These are phyloP conservation scores for Rhododendron williamsianum DNA, from an alignment of 148 eudicot species.

Conservation along the genomic window DNA sequence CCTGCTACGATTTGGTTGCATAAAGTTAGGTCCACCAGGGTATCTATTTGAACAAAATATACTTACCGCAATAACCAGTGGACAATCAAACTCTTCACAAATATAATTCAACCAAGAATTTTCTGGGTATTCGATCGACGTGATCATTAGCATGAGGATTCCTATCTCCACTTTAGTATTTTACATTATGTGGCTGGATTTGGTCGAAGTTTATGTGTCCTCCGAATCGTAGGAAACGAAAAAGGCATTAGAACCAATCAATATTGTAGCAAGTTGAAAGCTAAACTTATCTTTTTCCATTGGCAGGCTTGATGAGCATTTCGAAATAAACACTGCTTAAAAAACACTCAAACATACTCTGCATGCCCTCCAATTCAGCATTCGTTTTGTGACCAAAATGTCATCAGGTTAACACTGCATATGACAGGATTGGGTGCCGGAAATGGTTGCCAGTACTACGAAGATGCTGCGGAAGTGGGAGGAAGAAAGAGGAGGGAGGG, in stretches of 20 bases:
- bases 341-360: background rate
- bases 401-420: background rate
- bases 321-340: background rate
- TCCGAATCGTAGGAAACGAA: background rate
- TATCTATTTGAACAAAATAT: too few relatives aligned
- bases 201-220: background rate
- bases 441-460: slow-evolving; percentile 47
- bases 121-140: too few relatives aligned
- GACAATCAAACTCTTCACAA: background rate
- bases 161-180: too few relatives aligned
- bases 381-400: background rate
- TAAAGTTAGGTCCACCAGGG: too few relatives aligned
- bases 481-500: slow-evolving; percentile 26
- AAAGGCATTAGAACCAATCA: background rate
- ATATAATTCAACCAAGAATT: too few relatives aligned
- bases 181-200: background rate
- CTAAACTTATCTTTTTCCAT: background rate
- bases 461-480: slow-evolving; percentile 53
- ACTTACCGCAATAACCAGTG: background rate
- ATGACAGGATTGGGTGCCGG: slow-evolving; percentile 77
- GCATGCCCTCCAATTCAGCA: background rate
- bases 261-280: background rate
- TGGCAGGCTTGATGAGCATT: background rate
- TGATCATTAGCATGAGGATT: too few relatives aligned
- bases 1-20: too few relatives aligned